phyloP scores from a whole-genome alignment of 495 filamentous ascomycete species.

The Daldinia grandis region DNA sequence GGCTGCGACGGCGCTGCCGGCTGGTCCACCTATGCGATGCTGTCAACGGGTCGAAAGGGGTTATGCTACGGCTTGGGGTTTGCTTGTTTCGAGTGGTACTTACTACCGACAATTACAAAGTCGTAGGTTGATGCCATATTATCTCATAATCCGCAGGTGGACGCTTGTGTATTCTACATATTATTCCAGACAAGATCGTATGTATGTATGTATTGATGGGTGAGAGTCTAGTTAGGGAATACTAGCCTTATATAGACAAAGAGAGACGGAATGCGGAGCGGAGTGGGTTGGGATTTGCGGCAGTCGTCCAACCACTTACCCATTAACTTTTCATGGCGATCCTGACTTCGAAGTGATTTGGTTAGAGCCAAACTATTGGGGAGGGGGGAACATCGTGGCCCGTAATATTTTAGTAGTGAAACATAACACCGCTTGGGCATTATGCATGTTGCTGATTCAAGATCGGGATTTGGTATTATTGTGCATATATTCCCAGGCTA shows the following conservation, averaged over 20 bases:
- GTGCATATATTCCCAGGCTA: too few relatives aligned
- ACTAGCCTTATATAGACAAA: neutral
- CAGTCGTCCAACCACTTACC: neutral
- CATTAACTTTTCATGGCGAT: neutral
- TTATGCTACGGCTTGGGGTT: neutral
- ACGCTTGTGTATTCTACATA: neutral
- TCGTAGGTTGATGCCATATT: constrained; percentile 51
- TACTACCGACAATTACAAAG: constrained; percentile 66
- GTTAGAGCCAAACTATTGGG: neutral
- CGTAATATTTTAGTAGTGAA: neutral
- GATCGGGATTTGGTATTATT: neutral
- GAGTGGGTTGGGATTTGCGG: neutral
- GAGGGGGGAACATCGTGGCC: neutral
- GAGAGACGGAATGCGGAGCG: neutral
- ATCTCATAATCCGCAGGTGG: neutral
- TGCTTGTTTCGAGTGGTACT: constrained; percentile 13
- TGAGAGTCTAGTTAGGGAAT: neutral
- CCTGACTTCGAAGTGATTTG: neutral
- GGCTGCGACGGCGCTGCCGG: constrained; percentile 61
- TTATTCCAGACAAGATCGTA: neutral
- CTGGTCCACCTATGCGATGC: constrained; percentile 59
- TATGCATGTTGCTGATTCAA: neutral
- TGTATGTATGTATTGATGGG: too few relatives aligned
- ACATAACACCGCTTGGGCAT: neutral
- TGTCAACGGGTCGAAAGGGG: neutral